Percentiles rank a stretch among this genome's conserved stretches.
phyloP scores from a whole-genome alignment of 2,329 filamentous ascomycete species.

The Phaeosphaeria sp. region DNA sequence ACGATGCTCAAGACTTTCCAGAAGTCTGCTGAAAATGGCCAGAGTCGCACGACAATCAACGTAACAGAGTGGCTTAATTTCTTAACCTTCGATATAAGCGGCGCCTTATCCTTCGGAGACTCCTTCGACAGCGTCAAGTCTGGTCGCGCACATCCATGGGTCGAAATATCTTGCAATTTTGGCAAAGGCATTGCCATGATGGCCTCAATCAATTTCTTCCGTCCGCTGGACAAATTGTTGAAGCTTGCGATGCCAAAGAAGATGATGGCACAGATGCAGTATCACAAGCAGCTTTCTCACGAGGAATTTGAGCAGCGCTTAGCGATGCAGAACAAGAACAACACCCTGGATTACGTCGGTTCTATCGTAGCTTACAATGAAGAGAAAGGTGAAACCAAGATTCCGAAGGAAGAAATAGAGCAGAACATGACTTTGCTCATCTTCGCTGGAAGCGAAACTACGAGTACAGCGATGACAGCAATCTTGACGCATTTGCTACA shows the following conservation, averaged over 20 bases:
- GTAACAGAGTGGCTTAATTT: constrained; percentile 21
- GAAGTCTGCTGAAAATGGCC: constrained; percentile 13
- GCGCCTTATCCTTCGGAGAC: constrained; percentile 59
- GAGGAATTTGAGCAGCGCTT: constrained; percentile 32
- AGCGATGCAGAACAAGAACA: constrained; percentile 33
- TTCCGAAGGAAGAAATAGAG: constrained; percentile 41
- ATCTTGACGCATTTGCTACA: constrained; percentile 38
- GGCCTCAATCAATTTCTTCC: constrained; percentile 32
- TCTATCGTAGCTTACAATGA: constrained; percentile 33
- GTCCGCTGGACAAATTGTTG: constrained; percentile 21
- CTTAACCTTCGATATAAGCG: constrained; percentile 34
- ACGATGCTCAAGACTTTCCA: constrained; percentile 44
- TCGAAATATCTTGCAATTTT: constrained; percentile 31
- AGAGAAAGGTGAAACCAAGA: constrained; percentile 23
- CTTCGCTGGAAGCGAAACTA: constrained; percentile 49
- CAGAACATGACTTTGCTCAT: constrained; percentile 44
- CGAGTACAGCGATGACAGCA: constrained; percentile 44
- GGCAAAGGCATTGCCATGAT: constrained; percentile 30
- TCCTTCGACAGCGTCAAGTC: constrained; percentile 39
- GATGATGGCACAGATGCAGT: constrained; percentile 19
- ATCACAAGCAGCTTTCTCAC: constrained; percentile 22
- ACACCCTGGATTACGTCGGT: constrained; percentile 33
- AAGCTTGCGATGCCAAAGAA: constrained; percentile 13
- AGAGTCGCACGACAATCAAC: constrained; percentile 21
- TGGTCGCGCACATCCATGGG: constrained; percentile 39